phyloP scores from a whole-genome alignment of 345 rosid genomes.

The Laguncularia racemosa region DNA sequence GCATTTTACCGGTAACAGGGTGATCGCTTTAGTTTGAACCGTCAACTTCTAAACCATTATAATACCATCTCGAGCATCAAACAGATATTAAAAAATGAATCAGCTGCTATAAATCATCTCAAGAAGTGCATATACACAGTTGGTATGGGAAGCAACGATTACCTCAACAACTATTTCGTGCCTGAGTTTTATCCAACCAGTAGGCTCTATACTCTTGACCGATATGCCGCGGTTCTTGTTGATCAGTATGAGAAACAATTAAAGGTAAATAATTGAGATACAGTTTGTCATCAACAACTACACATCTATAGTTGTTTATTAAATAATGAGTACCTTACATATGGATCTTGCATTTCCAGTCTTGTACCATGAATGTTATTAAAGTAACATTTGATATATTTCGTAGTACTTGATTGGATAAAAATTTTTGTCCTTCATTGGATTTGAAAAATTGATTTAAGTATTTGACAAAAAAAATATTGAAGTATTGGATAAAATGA shows the following conservation, averaged over 20 bases:
- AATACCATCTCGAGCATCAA: constrained; percentile 12
- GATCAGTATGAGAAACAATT: constrained; percentile 2
- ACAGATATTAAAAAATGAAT: constrained; percentile 7
- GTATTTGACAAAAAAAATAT: no score
- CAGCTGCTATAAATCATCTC: constrained; percentile 16
- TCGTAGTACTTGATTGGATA: no score
- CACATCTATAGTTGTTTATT: no score
- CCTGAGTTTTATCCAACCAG: constrained; percentile 14
- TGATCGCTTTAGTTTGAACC: constrained; percentile 21
- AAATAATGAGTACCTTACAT: no score
- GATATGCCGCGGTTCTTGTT: constrained; percentile 6
- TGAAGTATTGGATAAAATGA: no score
- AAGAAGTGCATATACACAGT: constrained; percentile 33
- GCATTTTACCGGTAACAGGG: constrained; percentile 26
- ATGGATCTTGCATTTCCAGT: no score
- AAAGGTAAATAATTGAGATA: constrained; percentile 1
- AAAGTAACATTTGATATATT: no score
- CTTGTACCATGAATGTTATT: no score
- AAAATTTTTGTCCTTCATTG: no score
- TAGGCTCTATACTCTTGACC: neutral
- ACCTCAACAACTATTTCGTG: constrained; percentile 46
- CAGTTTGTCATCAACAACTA: no score
- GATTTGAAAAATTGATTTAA: no score
- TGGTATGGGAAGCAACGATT: constrained; percentile 42
- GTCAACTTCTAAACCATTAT: constrained; percentile 36